Percentiles rank a stretch among this genome's conserved stretches.
Evolutionary conservation across 139 green algal genomes (phyloP).

Genomic region (Chlorella vulgaris): DNA sequence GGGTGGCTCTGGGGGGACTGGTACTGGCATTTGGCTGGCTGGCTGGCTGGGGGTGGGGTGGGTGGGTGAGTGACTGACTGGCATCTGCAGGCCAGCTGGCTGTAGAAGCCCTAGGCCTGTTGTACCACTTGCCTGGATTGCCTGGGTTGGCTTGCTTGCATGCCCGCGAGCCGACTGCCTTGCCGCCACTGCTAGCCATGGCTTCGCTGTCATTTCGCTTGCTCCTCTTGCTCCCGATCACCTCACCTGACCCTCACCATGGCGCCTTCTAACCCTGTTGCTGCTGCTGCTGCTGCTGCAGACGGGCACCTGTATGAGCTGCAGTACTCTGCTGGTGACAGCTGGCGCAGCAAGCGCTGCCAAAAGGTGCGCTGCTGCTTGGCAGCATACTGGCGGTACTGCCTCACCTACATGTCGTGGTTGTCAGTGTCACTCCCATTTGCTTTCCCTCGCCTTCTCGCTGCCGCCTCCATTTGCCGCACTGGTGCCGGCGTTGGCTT

Average conservation of each 20-base stretch:
- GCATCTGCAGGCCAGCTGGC: too few relatives aligned
- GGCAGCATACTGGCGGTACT: not conserved
- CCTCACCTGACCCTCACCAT: not conserved
- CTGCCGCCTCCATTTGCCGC: too few relatives aligned
- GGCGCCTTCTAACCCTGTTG: not conserved
- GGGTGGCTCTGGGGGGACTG: not conserved
- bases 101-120: too few relatives aligned
- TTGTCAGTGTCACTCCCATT: too few relatives aligned
- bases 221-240: not conserved
- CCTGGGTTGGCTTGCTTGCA: too few relatives aligned
- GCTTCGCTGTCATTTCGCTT: not conserved
- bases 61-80: too few relatives aligned
- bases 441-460: too few relatives aligned
- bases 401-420: too few relatives aligned
- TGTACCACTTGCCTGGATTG: too few relatives aligned
- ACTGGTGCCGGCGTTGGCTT: too few relatives aligned
- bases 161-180: too few relatives aligned
- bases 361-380: slow-evolving; percentile 58
- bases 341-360: slow-evolving; percentile 77
- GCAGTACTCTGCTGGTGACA: slow-evolving; percentile 69
- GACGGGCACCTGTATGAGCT: slow-evolving; percentile 97
- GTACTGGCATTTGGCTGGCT: too few relatives aligned
- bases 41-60: not conserved
- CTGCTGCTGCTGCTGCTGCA: not conserved
- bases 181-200: not conserved